Conservation (phyloP, 371 early-diverging fungal genomes). For the Lichtheimia corymbifera region DNA sequence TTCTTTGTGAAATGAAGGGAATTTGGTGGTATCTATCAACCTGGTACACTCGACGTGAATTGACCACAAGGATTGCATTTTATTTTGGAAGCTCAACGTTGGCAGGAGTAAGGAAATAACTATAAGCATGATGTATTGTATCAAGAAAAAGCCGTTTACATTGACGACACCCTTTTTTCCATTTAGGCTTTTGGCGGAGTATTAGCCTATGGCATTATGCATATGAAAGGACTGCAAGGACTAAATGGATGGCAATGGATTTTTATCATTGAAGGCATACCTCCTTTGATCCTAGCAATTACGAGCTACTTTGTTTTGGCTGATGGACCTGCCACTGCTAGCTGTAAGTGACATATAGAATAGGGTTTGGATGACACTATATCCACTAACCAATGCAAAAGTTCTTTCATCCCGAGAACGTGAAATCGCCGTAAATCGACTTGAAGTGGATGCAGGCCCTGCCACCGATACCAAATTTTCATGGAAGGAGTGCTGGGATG, state of each 20-base stretch:
- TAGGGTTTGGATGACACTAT: not conserved
- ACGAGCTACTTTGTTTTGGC: slow-evolving; percentile 63
- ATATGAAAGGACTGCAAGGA: slow-evolving; percentile 54
- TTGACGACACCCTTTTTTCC: not conserved
- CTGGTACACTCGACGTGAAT: slow-evolving; percentile 62
- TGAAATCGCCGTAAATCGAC: slow-evolving; percentile 53
- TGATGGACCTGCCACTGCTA: slow-evolving; percentile 69
- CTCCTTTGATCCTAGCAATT: slow-evolving; percentile 62
- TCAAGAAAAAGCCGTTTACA: not conserved
- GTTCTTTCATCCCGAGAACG: slow-evolving; percentile 60
- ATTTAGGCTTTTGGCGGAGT: not conserved
- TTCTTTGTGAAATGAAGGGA: slow-evolving; percentile 7
- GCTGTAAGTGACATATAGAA: not conserved
- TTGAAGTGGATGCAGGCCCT: slow-evolving; percentile 62
- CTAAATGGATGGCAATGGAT: slow-evolving; percentile 66
- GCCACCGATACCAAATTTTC: slow-evolving; percentile 59
- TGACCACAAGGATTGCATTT: slow-evolving; percentile 67
- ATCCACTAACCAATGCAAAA: slow-evolving; percentile 1
- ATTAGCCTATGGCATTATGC: slow-evolving; percentile 55
- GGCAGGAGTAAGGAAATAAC: slow-evolving; percentile 63
- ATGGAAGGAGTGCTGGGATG: slow-evolving; percentile 55
- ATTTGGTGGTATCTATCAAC: slow-evolving; percentile 50
- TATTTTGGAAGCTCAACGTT: slow-evolving; percentile 65
- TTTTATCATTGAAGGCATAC: slow-evolving; percentile 75
- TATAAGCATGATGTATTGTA: not conserved